These are phyloP conservation scores for Macroventuria anomochaeta DNA, from an alignment of 2,329 filamentous ascomycete genomes.

Conservation along the genomic window DNA sequence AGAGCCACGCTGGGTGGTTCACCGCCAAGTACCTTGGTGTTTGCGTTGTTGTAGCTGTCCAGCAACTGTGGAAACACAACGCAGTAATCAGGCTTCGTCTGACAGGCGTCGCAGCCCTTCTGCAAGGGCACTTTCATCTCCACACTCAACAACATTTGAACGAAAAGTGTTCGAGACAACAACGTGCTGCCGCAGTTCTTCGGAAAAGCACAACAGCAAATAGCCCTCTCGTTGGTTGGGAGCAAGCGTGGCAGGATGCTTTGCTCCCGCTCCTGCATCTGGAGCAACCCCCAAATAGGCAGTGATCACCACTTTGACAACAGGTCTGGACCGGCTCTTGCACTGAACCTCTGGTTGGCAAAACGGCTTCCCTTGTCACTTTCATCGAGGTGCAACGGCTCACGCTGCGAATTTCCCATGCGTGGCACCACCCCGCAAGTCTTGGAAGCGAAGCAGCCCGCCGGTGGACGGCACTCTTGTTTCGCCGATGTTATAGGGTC, in stretches of 20 bases:
- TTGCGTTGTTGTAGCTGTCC: neutral
- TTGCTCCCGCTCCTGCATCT: conserved; percentile 18
- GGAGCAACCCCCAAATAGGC: conserved; percentile 22
- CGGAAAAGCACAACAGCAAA: conserved; percentile 4
- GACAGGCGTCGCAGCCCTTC: conserved; percentile 14
- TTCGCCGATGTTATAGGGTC: conserved; percentile 34
- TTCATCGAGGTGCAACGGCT: conserved; percentile 24
- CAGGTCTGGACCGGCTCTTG: conserved; percentile 11
- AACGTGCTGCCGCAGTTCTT: neutral
- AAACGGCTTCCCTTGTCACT: conserved; percentile 4
- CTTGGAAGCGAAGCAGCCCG: conserved; percentile 11
- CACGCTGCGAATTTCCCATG: conserved; percentile 12
- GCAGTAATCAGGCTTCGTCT: conserved; percentile 4
- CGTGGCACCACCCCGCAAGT: conserved; percentile 22
- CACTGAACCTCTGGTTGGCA: conserved; percentile 3
- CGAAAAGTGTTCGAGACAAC: conserved; percentile 10
- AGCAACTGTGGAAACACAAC: conserved; percentile 2
- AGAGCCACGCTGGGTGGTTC: neutral
- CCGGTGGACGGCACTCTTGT: conserved; percentile 33
- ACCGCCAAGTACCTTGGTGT: neutral
- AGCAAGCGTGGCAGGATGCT: conserved; percentile 1
- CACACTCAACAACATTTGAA: conserved; percentile 11
- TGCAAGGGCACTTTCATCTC: conserved; percentile 20
- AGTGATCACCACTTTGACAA: conserved; percentile 21
- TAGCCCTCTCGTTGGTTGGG: conserved; percentile 4